Percentiles rank a stretch among this genome's conserved stretches.
Evolutionary conservation across 78 protist genomes (phyloP).

Genomic region (Bigelowiella natans): DNA sequence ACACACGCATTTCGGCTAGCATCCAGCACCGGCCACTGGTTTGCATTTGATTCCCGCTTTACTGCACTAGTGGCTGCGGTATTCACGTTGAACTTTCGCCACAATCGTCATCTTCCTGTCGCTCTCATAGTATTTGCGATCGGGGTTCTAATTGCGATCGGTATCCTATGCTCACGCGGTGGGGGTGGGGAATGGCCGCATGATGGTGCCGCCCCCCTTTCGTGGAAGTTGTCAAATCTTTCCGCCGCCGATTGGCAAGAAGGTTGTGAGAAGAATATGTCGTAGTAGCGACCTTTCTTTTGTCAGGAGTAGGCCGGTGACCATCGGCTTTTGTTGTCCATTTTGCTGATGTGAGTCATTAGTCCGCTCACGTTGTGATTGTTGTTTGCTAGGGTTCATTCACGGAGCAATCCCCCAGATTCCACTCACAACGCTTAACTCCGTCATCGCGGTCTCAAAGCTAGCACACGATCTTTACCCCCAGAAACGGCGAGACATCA

Average conservation of each 20-base stretch:
- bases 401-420: slow-evolving; percentile 22
- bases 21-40: background rate
- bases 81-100: background rate
- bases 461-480: slow-evolving; percentile 14
- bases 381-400: background rate
- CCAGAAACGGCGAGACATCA: background rate
- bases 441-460: slow-evolving; percentile 5
- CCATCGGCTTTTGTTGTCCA: no score
- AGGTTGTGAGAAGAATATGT: background rate
- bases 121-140: slow-evolving; percentile 10
- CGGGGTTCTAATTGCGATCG: background rate
- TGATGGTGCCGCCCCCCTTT: background rate
- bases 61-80: background rate
- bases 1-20: background rate
- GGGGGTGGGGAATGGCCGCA: background rate
- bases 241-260: background rate
- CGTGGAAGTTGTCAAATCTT: background rate
- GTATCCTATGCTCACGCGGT: background rate
- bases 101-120: background rate
- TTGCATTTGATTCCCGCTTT: background rate
- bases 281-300: no score
- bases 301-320: no score
- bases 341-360: no score
- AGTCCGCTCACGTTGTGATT: no score
- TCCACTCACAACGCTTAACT: slow-evolving; percentile 22